Conservation (phyloP, 768 basidiomycete species). For the Auricularia sp. region DNA sequence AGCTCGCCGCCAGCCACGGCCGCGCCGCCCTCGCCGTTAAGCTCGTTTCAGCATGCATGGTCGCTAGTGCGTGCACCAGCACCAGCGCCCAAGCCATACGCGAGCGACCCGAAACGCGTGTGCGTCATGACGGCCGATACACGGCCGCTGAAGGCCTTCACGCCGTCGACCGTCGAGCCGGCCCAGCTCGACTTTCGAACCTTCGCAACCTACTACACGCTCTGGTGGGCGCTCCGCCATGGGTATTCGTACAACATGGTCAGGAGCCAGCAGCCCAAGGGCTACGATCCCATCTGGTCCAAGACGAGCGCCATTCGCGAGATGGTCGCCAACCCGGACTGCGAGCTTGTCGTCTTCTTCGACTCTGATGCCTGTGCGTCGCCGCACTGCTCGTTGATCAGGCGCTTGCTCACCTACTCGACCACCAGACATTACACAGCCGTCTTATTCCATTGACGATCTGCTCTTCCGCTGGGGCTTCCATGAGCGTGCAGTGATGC, state of each 20-base stretch:
- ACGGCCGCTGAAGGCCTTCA: background rate
- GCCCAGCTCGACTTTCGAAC: background rate
- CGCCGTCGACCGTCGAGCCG: background rate
- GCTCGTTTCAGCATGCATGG: background rate
- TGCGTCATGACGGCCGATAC: background rate
- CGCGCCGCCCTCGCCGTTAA: background rate
- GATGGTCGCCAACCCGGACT: background rate
- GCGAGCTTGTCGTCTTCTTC: conserved; percentile 1
- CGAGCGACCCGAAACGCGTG: background rate
- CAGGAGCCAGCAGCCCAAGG: background rate
- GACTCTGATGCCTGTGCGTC: background rate
- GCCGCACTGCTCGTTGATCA: background rate
- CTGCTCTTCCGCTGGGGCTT: background rate
- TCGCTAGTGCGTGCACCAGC: background rate
- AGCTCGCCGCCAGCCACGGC: background rate
- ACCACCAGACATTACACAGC: background rate
- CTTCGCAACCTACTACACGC: background rate
- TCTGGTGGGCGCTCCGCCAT: background rate
- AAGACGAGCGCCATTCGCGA: background rate
- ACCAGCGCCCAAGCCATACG: background rate
- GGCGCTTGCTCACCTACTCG: background rate
- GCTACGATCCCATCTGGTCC: background rate
- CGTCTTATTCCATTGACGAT: background rate
- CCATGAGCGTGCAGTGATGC: conserved; percentile 1
- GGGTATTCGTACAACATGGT: background rate